A percentile compares a stretch with the other conserved stretches of the same genome.
Conservation (phyloP, 192 early-diverging fungal genomes). For the Mortierella alpina region DNA sequence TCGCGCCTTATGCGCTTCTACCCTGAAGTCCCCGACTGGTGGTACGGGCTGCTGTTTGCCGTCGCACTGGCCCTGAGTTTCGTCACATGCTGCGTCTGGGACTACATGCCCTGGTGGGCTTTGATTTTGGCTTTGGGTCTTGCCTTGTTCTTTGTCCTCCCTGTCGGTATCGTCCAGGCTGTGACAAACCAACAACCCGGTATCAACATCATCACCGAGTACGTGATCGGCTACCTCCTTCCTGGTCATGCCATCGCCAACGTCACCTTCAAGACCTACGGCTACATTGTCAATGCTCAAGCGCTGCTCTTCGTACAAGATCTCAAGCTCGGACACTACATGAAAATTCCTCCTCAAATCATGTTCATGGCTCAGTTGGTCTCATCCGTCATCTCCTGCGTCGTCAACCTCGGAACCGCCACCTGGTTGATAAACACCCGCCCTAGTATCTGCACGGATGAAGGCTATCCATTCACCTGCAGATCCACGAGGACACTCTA, state of each 20-base stretch:
- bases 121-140: constrained; percentile 65
- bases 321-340: constrained; percentile 81
- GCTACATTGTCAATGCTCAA: constrained; percentile 79
- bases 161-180: constrained; percentile 82
- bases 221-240: constrained; percentile 81
- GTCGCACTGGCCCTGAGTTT: constrained; percentile 55
- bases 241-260: constrained; percentile 84
- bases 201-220: constrained; percentile 86
- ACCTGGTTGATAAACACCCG: constrained; percentile 56
- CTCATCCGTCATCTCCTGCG: constrained; percentile 65
- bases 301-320: constrained; percentile 72
- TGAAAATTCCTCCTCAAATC: constrained; percentile 71
- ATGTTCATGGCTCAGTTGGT: constrained; percentile 71
- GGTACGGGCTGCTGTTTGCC: constrained; percentile 62
- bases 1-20: constrained; percentile 73
- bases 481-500: constrained; percentile 64
- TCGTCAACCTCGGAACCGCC: constrained; percentile 62
- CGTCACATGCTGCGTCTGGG: constrained; percentile 57
- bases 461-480: constrained; percentile 59
- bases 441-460: constrained; percentile 53
- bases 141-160: constrained; percentile 73
- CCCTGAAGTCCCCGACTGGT: constrained; percentile 72
- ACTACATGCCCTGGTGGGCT: constrained; percentile 81
- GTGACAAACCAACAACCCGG: constrained; percentile 79
- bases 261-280: constrained; percentile 85